Evolutionary conservation across 768 basidiomycete species (phyloP), one percentile per base, ranked within the genome.

Genomic region (Mrakia gelida): DNA sequence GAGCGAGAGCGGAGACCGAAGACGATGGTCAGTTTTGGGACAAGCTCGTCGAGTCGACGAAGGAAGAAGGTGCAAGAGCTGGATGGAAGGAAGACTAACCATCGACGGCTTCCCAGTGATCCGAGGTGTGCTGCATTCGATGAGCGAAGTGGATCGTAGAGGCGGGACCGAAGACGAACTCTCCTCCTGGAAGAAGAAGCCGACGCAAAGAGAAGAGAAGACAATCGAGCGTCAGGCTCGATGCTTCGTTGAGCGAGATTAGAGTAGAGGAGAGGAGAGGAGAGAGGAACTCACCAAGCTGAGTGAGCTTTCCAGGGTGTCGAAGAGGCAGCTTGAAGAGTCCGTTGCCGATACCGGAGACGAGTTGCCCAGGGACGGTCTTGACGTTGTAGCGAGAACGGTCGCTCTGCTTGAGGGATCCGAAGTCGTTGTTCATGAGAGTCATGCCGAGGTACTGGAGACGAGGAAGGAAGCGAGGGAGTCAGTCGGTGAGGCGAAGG

Each of bases 81-180:
- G 2, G 45, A 45, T 3, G 11, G 11, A 15, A 45, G 45, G 15
- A 15, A 45, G 9, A 52, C 49, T 10, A 52, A 52, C 49, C 49
- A 74, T 84, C 84, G 54, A 82, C 81, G 3, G 84, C 84, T 80
- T 85, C 84, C 83, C 84, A 82, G 72, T 85, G 84, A 76, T 85
- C 84, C 81, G 80, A 67, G 7, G 81, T 84, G 43, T 82, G 83
- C 15, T 82, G 82, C 84, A 85, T 85, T 34, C 84, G 81, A 73
- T 84, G 84, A 10, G 84, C 84, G 75, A 84, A 85, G 11, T 81
- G 79, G 71, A 83, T 84, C n/a, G 80, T 79, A 71, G 80, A 81
- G 10, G 83, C 82, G 5, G 82, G 81, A 1, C 78, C 79, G 15
- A 85, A 79, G 23, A 85, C 80, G 77, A 85, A 85, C 72, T 85